These are phyloP conservation scores for Microbotryomycetes sp. DNA, from an alignment of 1,284 basidiomycete genomes.

Conservation along the genomic window DNA sequence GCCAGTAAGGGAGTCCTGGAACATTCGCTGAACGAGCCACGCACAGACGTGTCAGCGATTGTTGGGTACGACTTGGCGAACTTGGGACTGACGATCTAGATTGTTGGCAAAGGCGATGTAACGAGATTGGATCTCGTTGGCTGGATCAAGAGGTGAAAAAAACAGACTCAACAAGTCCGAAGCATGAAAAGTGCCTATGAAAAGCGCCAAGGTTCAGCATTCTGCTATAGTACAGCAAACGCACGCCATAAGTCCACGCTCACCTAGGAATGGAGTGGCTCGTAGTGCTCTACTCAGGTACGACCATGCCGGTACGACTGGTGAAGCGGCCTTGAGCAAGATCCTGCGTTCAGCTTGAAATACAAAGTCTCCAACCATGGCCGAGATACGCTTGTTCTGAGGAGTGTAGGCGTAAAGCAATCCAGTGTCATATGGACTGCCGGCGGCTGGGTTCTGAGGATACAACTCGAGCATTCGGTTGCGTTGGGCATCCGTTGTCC, in stretches of 20 bases:
- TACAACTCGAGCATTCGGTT: constrained; percentile 21
- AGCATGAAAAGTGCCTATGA: constrained; percentile 4
- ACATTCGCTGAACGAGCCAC: constrained; percentile 1
- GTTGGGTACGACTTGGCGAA: too few relatives aligned
- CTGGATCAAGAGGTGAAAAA: not conserved
- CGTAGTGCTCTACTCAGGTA: not conserved
- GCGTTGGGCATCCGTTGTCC: not conserved
- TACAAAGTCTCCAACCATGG: constrained; percentile 12
- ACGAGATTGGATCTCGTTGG: constrained; percentile 12
- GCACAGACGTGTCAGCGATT: too few relatives aligned
- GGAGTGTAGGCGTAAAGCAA: constrained; percentile 5
- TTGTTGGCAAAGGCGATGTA: constrained; percentile 12
- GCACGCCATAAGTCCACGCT: not conserved
- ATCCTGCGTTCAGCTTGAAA: constrained; percentile 6
- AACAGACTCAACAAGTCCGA: constrained; percentile 2
- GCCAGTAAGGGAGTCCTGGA: constrained; percentile 11
- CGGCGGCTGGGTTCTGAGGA: constrained; percentile 22
- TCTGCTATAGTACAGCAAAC: not conserved
- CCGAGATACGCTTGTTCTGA: constrained; percentile 18
- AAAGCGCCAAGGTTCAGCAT: not conserved
- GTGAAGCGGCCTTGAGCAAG: too few relatives aligned
- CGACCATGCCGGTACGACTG: not conserved
- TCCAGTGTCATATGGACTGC: constrained; percentile 33
- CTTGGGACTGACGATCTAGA: constrained; percentile 6
- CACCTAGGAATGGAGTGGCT: constrained; percentile 9